Conservation (phyloP, 2,329 filamentous ascomycete species). For the Fusarium mundagurra region DNA sequence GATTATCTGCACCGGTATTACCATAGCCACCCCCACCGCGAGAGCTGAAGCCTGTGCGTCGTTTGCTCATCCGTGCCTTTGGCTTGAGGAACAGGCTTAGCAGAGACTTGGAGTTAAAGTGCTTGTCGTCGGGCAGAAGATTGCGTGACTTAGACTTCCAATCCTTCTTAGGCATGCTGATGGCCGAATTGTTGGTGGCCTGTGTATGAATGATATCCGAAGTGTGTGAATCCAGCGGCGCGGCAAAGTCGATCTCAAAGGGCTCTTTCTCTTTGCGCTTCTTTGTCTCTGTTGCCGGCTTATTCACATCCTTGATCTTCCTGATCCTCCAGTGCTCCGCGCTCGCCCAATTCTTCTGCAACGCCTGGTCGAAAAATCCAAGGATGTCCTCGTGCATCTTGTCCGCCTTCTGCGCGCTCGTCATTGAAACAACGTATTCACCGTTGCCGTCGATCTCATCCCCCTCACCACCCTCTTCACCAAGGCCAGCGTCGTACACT, state of each 20-base stretch:
- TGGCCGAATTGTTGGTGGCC: conserved; percentile 80
- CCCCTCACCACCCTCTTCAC: conserved; percentile 60
- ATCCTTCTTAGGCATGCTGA: conserved; percentile 90
- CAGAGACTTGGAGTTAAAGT: conserved; percentile 94
- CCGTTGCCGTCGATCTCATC: conserved; percentile 64
- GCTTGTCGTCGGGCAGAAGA: conserved; percentile 94
- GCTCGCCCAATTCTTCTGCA: conserved; percentile 97
- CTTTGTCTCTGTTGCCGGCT: conserved; percentile 68
- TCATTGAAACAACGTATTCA: conserved; percentile 83
- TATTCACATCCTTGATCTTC: conserved; percentile 83
- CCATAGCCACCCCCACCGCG: conserved; percentile 53
- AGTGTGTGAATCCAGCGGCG: conserved; percentile 75
- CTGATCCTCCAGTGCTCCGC: conserved; percentile 99
- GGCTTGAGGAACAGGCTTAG: conserved; percentile 94
- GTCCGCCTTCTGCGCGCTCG: conserved; percentile 71
- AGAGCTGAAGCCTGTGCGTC: conserved; percentile 63
- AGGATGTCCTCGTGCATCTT: conserved; percentile 90
- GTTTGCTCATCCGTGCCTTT: conserved; percentile 81
- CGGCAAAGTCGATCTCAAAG: conserved; percentile 91
- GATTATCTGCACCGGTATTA: conserved; percentile 56
- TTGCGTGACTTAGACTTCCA: conserved; percentile 96
- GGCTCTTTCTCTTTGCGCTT: conserved; percentile 94
- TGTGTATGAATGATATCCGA: conserved; percentile 84
- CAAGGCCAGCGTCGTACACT: conserved; percentile 73
- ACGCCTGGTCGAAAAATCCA: conserved; percentile 95